phyloP scores from a whole-genome alignment of 1,284 basidiomycete genomes.

The Stereum hirsutum region DNA sequence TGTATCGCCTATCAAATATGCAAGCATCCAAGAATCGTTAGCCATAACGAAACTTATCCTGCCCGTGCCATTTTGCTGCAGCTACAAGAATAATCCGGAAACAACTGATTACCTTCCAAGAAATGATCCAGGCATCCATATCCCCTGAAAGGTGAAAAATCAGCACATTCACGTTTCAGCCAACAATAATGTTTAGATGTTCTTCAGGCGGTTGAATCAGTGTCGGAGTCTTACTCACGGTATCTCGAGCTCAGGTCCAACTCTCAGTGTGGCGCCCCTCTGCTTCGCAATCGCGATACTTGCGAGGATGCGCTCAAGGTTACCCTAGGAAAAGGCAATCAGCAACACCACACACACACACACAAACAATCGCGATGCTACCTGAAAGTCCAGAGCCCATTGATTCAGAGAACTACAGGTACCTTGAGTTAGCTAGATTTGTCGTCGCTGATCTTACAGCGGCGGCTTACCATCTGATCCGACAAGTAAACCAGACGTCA shows the following conservation, averaged over 20 bases:
- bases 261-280: slow-evolving; percentile 84
- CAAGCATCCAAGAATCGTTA: neutral
- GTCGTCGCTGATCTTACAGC: neutral
- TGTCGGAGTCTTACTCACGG: slow-evolving; percentile 48
- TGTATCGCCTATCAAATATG: slow-evolving; percentile 65
- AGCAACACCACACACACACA: neutral
- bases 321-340: slow-evolving; percentile 58
- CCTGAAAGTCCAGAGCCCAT: slow-evolving; percentile 94
- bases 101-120: slow-evolving; percentile 52
- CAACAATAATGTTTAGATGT: neutral
- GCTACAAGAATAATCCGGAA: neutral
- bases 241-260: slow-evolving; percentile 99
- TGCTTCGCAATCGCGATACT: slow-evolving; percentile 87
- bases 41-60: neutral
- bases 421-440: neutral
- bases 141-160: slow-evolving; percentile 41
- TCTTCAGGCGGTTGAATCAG: too few relatives aligned
- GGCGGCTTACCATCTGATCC: slow-evolving; percentile 31
- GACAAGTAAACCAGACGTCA: slow-evolving; percentile 6
- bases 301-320: slow-evolving; percentile 82
- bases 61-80: too few relatives aligned
- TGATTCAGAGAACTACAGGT: slow-evolving; percentile 79
- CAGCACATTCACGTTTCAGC: neutral
- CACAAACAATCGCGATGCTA: slow-evolving; percentile 17
- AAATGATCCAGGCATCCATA: slow-evolving; percentile 96